Conservation (phyloP, 2,329 filamentous ascomycete genomes). For the Neonectria ditissima region DNA sequence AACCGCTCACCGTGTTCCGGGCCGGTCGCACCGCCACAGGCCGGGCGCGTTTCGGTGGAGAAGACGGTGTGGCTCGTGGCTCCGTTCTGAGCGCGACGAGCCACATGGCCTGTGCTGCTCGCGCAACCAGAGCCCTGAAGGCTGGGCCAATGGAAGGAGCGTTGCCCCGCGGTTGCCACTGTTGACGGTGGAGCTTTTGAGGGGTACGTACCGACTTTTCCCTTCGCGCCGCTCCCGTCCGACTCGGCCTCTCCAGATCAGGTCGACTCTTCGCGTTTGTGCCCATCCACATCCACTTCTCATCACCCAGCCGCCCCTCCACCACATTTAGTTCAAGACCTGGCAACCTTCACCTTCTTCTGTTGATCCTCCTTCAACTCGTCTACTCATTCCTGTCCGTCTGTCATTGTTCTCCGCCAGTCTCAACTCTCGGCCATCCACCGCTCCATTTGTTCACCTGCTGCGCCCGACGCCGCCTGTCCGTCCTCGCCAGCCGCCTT, state of each 20-base stretch:
- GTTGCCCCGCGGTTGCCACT: slow-evolving; percentile 70
- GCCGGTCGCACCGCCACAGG: slow-evolving; percentile 39
- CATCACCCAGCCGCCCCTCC: slow-evolving; percentile 39
- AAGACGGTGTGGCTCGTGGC: slow-evolving; percentile 20
- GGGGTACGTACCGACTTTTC: slow-evolving; percentile 37
- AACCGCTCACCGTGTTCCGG: neutral
- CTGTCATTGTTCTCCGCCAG: slow-evolving; percentile 28
- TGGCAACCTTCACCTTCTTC: slow-evolving; percentile 31
- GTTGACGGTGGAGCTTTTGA: slow-evolving; percentile 55
- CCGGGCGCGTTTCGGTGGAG: slow-evolving; percentile 31
- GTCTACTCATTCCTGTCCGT: slow-evolving; percentile 29
- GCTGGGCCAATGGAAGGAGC: slow-evolving; percentile 56
- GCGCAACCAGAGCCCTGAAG: slow-evolving; percentile 34
- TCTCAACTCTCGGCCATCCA: slow-evolving; percentile 11
- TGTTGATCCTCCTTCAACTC: slow-evolving; percentile 34
- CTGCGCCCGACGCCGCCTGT: slow-evolving; percentile 16
- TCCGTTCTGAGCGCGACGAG: slow-evolving; percentile 40
- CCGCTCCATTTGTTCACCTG: slow-evolving; percentile 20
- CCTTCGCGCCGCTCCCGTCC: slow-evolving; percentile 33
- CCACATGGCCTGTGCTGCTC: slow-evolving; percentile 43
- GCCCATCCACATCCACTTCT: slow-evolving; percentile 33
- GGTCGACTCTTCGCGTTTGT: slow-evolving; percentile 40
- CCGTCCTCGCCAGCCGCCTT: slow-evolving; percentile 16
- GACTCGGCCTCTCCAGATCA: slow-evolving; percentile 29
- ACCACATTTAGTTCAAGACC: slow-evolving; percentile 37